phyloP scores from a whole-genome alignment of 345 rosid genomes.

The Gynandropsis gynandra region DNA sequence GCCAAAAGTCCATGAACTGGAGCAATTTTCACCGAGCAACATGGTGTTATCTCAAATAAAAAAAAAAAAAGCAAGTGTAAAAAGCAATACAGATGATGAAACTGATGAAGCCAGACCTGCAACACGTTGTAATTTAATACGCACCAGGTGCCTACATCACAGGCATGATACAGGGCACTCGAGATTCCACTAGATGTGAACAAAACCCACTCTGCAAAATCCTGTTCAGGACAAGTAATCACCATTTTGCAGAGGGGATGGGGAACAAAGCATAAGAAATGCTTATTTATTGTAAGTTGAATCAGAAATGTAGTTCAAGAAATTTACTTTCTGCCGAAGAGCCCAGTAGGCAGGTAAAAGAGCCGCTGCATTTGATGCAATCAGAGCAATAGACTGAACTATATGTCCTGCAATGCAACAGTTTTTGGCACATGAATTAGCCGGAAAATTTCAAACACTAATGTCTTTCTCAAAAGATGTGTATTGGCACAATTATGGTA shows the following conservation, averaged over 20 bases:
- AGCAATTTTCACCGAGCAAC: conserved; percentile 18
- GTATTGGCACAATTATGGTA: too few species aligned
- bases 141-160: conserved; percentile 96
- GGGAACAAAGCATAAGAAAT: neutral
- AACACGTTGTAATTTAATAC: conserved; percentile 59
- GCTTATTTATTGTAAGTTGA: neutral
- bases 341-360: conserved; percentile 86
- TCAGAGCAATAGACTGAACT: conserved; percentile 72
- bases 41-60: conserved; percentile 21
- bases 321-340: conserved; percentile 68
- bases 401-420: conserved; percentile 65
- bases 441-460: conserved; percentile 11
- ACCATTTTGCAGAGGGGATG: conserved; percentile 6
- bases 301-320: conserved; percentile 9
- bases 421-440: conserved; percentile 24
- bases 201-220: conserved; percentile 91
- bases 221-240: conserved; percentile 41
- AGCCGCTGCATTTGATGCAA: conserved; percentile 84
- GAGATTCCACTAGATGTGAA: conserved; percentile 86
- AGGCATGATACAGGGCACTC: conserved; percentile 93
- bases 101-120: conserved; percentile 48
- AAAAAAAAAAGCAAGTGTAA: neutral
- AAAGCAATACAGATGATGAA: conserved; percentile 8
- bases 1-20: conserved; percentile 99
- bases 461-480: too few species aligned